These are phyloP conservation scores for Biscogniauxia marginata DNA, from an alignment of 2,329 filamentous ascomycete species.

Conservation along the genomic window DNA sequence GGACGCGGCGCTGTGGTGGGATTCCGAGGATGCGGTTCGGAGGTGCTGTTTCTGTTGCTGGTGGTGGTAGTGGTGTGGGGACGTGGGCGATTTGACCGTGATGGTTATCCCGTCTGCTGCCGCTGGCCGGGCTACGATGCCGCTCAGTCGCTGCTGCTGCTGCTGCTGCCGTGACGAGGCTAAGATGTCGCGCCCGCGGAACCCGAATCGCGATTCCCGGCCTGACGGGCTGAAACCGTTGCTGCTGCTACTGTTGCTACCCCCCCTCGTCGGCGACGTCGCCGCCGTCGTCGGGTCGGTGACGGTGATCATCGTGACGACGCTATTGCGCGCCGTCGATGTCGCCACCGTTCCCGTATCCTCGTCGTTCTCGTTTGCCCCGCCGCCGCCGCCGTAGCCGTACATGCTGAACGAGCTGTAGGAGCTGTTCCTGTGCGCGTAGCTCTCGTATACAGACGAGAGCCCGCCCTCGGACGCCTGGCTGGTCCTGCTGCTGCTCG, in stretches of 20 bases:
- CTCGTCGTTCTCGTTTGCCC: background rate
- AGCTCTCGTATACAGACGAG: conserved; percentile 33
- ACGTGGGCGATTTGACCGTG: conserved; percentile 4
- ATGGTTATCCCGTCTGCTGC: background rate
- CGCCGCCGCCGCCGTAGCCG: no score
- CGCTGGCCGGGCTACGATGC: background rate
- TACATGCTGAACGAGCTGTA: background rate
- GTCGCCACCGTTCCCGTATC: background rate
- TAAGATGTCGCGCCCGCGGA: background rate
- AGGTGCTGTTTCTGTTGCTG: background rate
- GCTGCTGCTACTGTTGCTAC: conserved; percentile 1
- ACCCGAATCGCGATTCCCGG: background rate
- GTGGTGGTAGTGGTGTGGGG: background rate
- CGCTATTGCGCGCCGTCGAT: conserved; percentile 1
- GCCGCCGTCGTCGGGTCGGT: conserved; percentile 2
- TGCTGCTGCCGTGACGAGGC: background rate
- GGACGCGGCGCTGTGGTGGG: conserved; percentile 11
- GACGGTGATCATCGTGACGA: conserved; percentile 2
- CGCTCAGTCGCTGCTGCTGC: background rate
- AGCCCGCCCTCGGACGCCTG: conserved; percentile 26
- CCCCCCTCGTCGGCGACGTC: background rate
- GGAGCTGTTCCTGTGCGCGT: conserved; percentile 5
- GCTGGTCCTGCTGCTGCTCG: no score
- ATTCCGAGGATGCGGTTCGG: background rate
- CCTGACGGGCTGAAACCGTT: conserved; percentile 2